Evolutionary conservation across 2,329 filamentous ascomycete species (phyloP).

Genomic region (Ilyonectria robusta): DNA sequence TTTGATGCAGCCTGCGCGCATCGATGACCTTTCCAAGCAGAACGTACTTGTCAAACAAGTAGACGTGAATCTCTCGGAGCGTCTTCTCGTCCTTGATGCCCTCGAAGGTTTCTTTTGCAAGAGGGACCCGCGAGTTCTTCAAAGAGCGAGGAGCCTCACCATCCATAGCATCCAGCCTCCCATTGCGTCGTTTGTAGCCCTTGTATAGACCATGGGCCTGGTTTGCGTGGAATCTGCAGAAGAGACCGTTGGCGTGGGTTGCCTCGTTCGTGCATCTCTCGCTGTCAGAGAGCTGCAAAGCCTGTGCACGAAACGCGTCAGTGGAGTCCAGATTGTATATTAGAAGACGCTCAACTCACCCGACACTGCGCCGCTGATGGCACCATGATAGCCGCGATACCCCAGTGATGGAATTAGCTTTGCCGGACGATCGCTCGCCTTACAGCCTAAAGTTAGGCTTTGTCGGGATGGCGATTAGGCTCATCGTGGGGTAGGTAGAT

Average conservation of each 20-base stretch:
- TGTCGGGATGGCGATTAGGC: too few relatives aligned
- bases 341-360: not conserved
- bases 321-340: not conserved
- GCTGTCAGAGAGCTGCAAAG: slow-evolving; percentile 34
- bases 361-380: not conserved
- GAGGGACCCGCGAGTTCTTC: slow-evolving; percentile 22
- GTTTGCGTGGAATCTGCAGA: slow-evolving; percentile 44
- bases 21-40: slow-evolving; percentile 44
- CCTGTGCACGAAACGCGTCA: slow-evolving; percentile 11
- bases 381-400: not conserved
- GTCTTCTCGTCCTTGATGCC: slow-evolving; percentile 26
- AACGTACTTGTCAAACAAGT: slow-evolving; percentile 43
- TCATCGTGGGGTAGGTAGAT: too few relatives aligned
- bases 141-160: slow-evolving; percentile 33
- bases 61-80: slow-evolving; percentile 34
- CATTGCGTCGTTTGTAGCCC: slow-evolving; percentile 48
- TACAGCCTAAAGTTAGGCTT: too few relatives aligned
- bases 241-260: slow-evolving; percentile 43
- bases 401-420: too few relatives aligned
- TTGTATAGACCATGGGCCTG: slow-evolving; percentile 44
- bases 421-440: too few relatives aligned
- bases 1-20: slow-evolving; percentile 44
- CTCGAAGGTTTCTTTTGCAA: slow-evolving; percentile 44
- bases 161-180: slow-evolving; percentile 39
- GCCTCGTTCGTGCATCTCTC: slow-evolving; percentile 74